Base-by-base conservation (phyloP, 31 red algal species). In the Porphyra umbilicalis region DNA sequence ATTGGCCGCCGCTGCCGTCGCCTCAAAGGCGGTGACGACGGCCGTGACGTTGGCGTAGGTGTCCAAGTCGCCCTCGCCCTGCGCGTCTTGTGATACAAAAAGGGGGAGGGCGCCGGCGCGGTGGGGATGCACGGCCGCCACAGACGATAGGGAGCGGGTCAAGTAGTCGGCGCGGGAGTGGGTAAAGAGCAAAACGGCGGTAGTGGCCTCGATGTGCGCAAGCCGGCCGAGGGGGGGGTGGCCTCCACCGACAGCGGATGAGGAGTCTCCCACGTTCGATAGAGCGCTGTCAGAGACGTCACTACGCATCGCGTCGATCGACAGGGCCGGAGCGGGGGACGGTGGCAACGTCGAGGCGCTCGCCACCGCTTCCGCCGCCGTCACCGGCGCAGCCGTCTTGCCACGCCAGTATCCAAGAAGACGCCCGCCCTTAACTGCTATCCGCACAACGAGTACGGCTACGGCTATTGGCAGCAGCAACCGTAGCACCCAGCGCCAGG, bases 151-250 rank as follows among this genome's bases (percentile, higher is more conserved):
- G 16, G 82, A 44, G 25, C 76, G 76, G 25, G 80, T 84, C 32
- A 90, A 77, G 80, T 90, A 90, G 38, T 78, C 34, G 32, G 39
- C 77, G 9, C 88, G 88, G 29, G 88, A 84, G 44, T 90, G 88
- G 4, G 88, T 90, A 39, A 90, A 76, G 42, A 90, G 39, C 9
- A 90, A 32, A 11, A 90, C 46, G 29, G 78, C 38, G 30, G 88
- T 85, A 39, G 36, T 81, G 38, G 77, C 76, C 31, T 85, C 13
- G 13, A 37, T 31, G 77, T n/a, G n/a, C n/a, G n/a, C n/a, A n/a
- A n/a, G n/a, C n/a, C 0, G 11, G 57, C 7, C 11, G 57, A 4
- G 57, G 57, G 20, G 13, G 57, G 57, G 13, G n/a, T n/a, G n/a
- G n/a, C n/a, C n/a, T n/a, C n/a, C n/a, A n/a, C n/a, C n/a, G n/a